These are phyloP conservation scores for Aegilops tauschii DNA, from an alignment of 176 grass and related monocot genomes.

Conservation along the genomic window DNA sequence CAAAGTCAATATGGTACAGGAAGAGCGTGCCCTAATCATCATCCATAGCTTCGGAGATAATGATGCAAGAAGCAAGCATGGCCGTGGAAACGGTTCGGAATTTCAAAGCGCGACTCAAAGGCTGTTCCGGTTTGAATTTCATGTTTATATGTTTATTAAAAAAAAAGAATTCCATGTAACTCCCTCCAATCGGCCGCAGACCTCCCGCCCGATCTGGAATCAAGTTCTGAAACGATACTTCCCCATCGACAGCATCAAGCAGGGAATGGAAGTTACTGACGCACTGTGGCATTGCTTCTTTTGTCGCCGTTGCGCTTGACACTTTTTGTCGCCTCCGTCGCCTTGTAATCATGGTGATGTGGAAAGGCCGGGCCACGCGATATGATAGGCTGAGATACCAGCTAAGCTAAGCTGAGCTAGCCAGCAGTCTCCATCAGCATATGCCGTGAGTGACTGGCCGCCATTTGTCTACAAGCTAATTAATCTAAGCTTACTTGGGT, in stretches of 20 bases:
- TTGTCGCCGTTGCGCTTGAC: slow-evolving; percentile 1
- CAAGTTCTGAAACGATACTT: too few relatives aligned
- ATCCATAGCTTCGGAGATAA: too few relatives aligned
- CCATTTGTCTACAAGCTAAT: background rate
- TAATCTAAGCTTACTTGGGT: slow-evolving; percentile 8
- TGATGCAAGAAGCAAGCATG: too few relatives aligned
- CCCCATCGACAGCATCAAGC: background rate
- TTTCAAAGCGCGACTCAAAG: background rate
- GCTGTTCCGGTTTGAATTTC: background rate
- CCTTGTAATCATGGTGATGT: slow-evolving; percentile 40
- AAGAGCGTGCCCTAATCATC: too few relatives aligned
- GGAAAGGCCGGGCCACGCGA: slow-evolving; percentile 24
- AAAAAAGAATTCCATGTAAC: background rate
- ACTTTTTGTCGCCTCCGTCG: slow-evolving; percentile 23
- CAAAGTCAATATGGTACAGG: too few relatives aligned
- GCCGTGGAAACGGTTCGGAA: too few relatives aligned
- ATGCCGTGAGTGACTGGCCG: background rate
- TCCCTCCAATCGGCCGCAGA: background rate
- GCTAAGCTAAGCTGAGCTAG: background rate
- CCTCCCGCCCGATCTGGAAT: background rate
- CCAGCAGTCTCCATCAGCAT: slow-evolving; percentile 22
- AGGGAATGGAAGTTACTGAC: background rate
- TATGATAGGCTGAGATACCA: background rate
- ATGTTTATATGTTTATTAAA: background rate
- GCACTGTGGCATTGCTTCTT: background rate